These are phyloP conservation scores for Fragosphaeria purpurea DNA, from an alignment of 2,329 filamentous ascomycete genomes.

Conservation along the genomic window DNA sequence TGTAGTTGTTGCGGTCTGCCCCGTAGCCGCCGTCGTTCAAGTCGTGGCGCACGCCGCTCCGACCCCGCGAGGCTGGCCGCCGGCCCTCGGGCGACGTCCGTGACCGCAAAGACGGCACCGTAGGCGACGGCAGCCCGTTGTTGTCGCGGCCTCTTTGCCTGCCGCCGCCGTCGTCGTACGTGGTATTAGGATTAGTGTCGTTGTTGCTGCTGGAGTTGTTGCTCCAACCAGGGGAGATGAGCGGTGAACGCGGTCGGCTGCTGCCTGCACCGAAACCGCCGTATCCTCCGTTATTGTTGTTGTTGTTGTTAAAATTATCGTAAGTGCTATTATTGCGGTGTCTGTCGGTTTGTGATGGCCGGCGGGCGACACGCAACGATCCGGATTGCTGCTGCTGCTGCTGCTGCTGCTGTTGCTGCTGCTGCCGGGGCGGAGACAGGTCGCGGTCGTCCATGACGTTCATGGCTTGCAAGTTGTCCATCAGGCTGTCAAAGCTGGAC, in stretches of 20 bases:
- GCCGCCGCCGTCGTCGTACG: not conserved
- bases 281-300: not conserved
- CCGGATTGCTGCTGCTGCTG: not conserved
- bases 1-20: not conserved
- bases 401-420: slow-evolving; percentile 4
- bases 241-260: slow-evolving; percentile 9
- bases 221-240: slow-evolving; percentile 13
- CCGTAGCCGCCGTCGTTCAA: not conserved
- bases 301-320: not conserved
- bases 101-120: not conserved
- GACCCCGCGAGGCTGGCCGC: slow-evolving; percentile 4
- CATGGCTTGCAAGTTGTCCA: slow-evolving; percentile 48
- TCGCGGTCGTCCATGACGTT: slow-evolving; percentile 10
- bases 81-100: slow-evolving; percentile 7
- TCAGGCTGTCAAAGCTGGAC: slow-evolving; percentile 40
- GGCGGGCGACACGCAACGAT: slow-evolving; percentile 1
- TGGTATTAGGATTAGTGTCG: slow-evolving; percentile 1
- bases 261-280: slow-evolving; percentile 10
- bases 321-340: not conserved
- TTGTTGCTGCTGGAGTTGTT: slow-evolving; percentile 2
- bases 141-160: too few relatives aligned
- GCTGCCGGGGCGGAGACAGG: slow-evolving; percentile 10
- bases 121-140: too few relatives aligned
- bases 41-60: slow-evolving; percentile 3
- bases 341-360: slow-evolving; percentile 3